These are phyloP conservation scores for Gentiana dahurica DNA, from an alignment of 257 asterid species.

Conservation along the genomic window DNA sequence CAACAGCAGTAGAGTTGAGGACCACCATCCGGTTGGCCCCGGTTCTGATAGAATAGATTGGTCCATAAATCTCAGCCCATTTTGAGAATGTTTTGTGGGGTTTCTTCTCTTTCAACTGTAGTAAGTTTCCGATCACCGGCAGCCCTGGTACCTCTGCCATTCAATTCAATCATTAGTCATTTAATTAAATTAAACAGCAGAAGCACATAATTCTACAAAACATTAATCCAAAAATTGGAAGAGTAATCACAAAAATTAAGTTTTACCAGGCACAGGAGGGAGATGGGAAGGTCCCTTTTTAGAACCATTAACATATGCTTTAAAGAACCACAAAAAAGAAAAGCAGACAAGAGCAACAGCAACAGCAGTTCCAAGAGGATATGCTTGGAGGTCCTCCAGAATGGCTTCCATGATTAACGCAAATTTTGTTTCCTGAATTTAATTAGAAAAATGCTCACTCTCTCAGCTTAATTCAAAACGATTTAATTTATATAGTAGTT, in stretches of 20 bases:
- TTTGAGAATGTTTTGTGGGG: conserved; percentile 77
- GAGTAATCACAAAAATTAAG: not conserved
- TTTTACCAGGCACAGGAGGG: conserved; percentile 48
- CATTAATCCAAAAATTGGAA: too few relatives aligned
- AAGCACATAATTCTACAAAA: not conserved
- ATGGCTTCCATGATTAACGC: conserved; percentile 21
- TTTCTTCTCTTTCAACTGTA: conserved; percentile 81
- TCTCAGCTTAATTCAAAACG: too few relatives aligned
- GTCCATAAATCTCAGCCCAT: conserved; percentile 80
- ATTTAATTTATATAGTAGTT: too few relatives aligned
- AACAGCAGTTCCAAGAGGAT: conserved; percentile 37
- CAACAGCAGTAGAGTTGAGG: conserved; percentile 55
- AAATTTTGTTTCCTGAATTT: too few relatives aligned
- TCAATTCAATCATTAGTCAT: conserved; percentile 8
- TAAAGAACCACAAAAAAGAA: conserved; percentile 30
- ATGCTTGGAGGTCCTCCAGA: conserved; percentile 27
- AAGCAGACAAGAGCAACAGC: conserved; percentile 51
- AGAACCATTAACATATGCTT: conserved; percentile 2
- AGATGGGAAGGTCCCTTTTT: conserved; percentile 33
- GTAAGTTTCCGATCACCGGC: conserved; percentile 70
- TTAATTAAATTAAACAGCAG: not conserved
- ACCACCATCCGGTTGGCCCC: conserved; percentile 61
- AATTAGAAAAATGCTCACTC: too few relatives aligned
- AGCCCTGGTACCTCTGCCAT: conserved; percentile 67
- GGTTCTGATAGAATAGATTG: conserved; percentile 59